Percentiles rank a stretch among this genome's conserved stretches.
Conservation (phyloP, 805 yeast genomes). For the Phaffomyces antillensis region DNA sequence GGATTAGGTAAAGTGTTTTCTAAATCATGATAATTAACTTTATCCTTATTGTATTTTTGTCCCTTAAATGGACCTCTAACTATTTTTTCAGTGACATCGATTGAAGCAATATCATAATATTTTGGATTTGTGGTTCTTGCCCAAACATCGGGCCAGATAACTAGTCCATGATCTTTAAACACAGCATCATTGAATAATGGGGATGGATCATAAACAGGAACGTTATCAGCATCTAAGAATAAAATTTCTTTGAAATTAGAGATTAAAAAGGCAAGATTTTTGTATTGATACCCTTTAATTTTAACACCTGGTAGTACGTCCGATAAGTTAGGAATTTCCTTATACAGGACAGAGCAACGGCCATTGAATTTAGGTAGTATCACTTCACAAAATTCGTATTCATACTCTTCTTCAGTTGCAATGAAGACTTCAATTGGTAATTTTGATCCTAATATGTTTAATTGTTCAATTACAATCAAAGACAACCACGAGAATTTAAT, state of each 20-base stretch:
- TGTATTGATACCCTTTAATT: slow-evolving; percentile 57
- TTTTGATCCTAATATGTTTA: slow-evolving; percentile 54
- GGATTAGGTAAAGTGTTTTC: slow-evolving; percentile 57
- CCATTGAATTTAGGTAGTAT: slow-evolving; percentile 56
- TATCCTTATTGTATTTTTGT: slow-evolving; percentile 14
- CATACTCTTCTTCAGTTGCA: slow-evolving; percentile 59
- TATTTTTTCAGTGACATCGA: slow-evolving; percentile 29
- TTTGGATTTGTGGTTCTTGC: slow-evolving; percentile 58
- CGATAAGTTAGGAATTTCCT: slow-evolving; percentile 45
- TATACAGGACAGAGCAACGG: slow-evolving; percentile 54
- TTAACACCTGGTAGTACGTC: slow-evolving; percentile 34
- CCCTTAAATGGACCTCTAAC: slow-evolving; percentile 29
- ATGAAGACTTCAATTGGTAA: slow-evolving; percentile 69
- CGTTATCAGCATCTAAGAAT: slow-evolving; percentile 65
- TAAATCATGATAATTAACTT: slow-evolving; percentile 44
- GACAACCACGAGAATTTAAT: slow-evolving; percentile 69
- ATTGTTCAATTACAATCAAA: slow-evolving; percentile 50
- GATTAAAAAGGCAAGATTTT: slow-evolving; percentile 58
- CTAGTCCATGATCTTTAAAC: slow-evolving; percentile 36
- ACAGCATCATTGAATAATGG: slow-evolving; percentile 37
- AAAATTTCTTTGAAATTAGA: slow-evolving; percentile 65
- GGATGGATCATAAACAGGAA: slow-evolving; percentile 57
- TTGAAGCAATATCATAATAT: slow-evolving; percentile 44
- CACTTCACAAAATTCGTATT: slow-evolving; percentile 53
- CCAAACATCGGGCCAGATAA: slow-evolving; percentile 71